Conservation (phyloP, 352 stramenopile genomes). For the Phytophthora aleatoria region DNA sequence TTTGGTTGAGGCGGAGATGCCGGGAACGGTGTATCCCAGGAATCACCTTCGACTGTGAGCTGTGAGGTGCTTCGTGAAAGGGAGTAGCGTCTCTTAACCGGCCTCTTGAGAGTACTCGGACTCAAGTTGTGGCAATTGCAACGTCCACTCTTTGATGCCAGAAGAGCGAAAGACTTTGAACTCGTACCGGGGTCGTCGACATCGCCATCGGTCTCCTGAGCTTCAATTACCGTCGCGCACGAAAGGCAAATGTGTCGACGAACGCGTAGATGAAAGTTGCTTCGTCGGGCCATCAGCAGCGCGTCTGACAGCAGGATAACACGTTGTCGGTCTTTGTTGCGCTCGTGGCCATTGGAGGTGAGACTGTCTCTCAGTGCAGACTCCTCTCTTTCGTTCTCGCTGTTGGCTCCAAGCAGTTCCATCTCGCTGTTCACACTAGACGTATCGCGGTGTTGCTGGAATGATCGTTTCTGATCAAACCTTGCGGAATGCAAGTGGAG, state of each 20-base stretch:
- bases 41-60: constrained; percentile 6
- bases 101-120: constrained; percentile 46
- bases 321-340: constrained; percentile 39
- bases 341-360: constrained; percentile 19
- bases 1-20: constrained; percentile 27
- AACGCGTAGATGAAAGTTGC: constrained; percentile 55
- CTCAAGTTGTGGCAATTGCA: constrained; percentile 64
- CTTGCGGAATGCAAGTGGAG: constrained; percentile 18
- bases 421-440: constrained; percentile 28
- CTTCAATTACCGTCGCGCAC: constrained; percentile 48
- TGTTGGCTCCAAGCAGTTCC: constrained; percentile 25
- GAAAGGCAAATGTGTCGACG: constrained; percentile 66
- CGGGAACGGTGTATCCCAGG: not conserved
- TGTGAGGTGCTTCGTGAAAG: constrained; percentile 29
- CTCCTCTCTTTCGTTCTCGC: constrained; percentile 12
- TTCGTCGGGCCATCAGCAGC: constrained; percentile 63
- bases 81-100: constrained; percentile 33
- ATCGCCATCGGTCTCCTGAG: constrained; percentile 12
- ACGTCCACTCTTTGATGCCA: constrained; percentile 54
- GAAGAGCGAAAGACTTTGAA: constrained; percentile 40
- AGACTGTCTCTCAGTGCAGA: constrained; percentile 30
- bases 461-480: constrained; percentile 1
- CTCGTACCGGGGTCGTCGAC: not conserved
- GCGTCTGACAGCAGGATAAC: constrained; percentile 72
- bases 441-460: constrained; percentile 8